Conservation (phyloP, 148 eudicot species). For the Camellia granthamiana region DNA sequence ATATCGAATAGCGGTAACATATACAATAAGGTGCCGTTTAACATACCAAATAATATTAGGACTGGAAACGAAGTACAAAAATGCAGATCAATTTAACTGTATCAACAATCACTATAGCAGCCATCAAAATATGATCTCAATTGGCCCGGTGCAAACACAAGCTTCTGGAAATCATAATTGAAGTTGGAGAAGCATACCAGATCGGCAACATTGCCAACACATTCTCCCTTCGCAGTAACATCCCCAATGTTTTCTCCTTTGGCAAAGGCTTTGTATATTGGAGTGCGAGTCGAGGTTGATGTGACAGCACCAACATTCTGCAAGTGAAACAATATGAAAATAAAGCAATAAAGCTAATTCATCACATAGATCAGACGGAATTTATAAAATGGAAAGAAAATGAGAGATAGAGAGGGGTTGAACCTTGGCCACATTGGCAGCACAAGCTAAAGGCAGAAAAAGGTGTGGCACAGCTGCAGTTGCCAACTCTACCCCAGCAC, state of each 20-base stretch:
- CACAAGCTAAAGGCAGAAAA: slow-evolving; percentile 96
- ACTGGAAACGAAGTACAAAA: neutral
- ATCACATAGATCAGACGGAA: neutral
- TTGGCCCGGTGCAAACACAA: neutral
- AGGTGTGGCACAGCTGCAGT: slow-evolving; percentile 94
- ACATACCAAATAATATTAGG: neutral
- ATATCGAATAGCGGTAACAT: no score
- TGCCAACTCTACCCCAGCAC: slow-evolving; percentile 94
- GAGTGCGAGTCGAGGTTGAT: slow-evolving; percentile 20
- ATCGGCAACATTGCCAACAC: slow-evolving; percentile 82
- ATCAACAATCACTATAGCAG: neutral
- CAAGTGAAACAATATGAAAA: neutral
- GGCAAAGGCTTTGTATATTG: slow-evolving; percentile 86
- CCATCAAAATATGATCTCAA: no score
- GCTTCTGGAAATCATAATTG: neutral
- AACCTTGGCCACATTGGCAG: slow-evolving; percentile 95
- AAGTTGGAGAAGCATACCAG: slow-evolving; percentile 43
- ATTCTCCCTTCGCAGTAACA: slow-evolving; percentile 90
- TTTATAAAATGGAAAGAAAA: neutral
- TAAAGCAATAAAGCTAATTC: neutral
- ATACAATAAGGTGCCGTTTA: no score
- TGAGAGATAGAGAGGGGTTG: neutral
- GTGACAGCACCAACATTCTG: slow-evolving; percentile 6
- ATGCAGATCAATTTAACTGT: no score
- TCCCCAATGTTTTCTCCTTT: slow-evolving; percentile 84